Base-by-base conservation (phyloP, 352 stramenopile genomes). In the Ophiocytium majus region DNA sequence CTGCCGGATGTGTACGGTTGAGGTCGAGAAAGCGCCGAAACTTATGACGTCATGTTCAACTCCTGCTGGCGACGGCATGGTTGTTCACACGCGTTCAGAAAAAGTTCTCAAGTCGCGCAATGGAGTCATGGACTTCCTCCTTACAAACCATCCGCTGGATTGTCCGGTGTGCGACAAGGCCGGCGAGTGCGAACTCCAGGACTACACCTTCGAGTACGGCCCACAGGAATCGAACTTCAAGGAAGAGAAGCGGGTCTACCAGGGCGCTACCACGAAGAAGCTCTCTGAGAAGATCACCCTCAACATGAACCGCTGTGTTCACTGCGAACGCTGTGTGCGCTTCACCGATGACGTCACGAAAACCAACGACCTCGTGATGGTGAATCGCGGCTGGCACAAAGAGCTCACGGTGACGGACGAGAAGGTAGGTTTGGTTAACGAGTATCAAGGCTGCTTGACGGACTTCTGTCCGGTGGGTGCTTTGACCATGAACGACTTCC, bases 261-360 rank as follows among this genome's bases (percentile, higher is more conserved):
- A 23, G 28, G 71, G 80, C 66, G 88, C 91, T 85, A 78, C 78
- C 75, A 86, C 92, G 74, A 92, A 92, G 90, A 86, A 91, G 89
- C 83, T 90, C 43, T 85, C 85, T 64, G 84, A 89, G 79, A 89
- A 92, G 75, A 90, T 92, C 71, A 92, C 91, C 88, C 92, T 88
- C 79, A 89, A 92, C 71, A 92, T 92, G 90, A 92, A 88, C 76
- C 81, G 90, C 66, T 92, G 90, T 89, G 92, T 92, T 89, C 88
- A 91, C 89, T 92, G 90, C 82, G 92, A 89, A 82, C 85, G 90
- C 82, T 92, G 90, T 90, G 90, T 92, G 78, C 85, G 90, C 28
- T 92, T 92, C 91, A 80, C 86, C 33, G 85, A 82, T 76, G 90
- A 92, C 82, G 83, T 92, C 81, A 88, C 90, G 37, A 88, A 88